Evolutionary conservation across 78 protist species (phyloP), one percentile per base, ranked within the genome.

Genomic region (Dictyostelium firmibasis): DNA sequence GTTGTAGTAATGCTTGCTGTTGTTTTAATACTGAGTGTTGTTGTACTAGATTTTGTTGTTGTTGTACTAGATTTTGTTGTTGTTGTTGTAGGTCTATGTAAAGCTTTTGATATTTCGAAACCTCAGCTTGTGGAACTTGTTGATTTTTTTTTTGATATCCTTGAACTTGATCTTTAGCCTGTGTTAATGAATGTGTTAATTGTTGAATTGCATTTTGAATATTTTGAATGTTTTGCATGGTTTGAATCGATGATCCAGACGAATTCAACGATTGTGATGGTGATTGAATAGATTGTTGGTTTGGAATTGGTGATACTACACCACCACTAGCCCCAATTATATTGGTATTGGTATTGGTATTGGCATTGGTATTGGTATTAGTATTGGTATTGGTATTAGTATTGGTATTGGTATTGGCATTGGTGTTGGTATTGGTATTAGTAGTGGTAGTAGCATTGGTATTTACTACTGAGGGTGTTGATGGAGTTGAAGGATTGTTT

Each of bases 1-100:
- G 92, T 86, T 87, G 93, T 10, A 38, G 79, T 62, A 78, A 57
- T 38, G 74, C 64, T 14, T 20, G 23, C 35, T 86, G 92, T 38
- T 76, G 83, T 57, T 29, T 47, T 75, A 14, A 3, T 76, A 25
- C 47, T 4, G 23, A 8, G 25, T 79, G 85, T 47, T 47, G 70
- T 79, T 79, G 85, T 47, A 20, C 0, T 79, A 43, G 47, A 4
- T 18, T 20, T 38, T 38, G 83, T 78, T 57, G 67, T 20, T 57
- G 67, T 57, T 57, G 67, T 57, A 3, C 1, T 20, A 23, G 10
- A 38, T 38, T 38, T 38, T 38, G 43, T 38, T 38, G 43, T 38
- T 38, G 43, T 38, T 38, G 43, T 38, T 10, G n/a, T n/a, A n/a
- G n/a, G n/a, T n/a, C n/a, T n/a, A n/a, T n/a, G n/a, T n/a, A n/a